phyloP scores from a whole-genome alignment of 352 stramenopile genomes.

The Globisporangium ultimum region DNA sequence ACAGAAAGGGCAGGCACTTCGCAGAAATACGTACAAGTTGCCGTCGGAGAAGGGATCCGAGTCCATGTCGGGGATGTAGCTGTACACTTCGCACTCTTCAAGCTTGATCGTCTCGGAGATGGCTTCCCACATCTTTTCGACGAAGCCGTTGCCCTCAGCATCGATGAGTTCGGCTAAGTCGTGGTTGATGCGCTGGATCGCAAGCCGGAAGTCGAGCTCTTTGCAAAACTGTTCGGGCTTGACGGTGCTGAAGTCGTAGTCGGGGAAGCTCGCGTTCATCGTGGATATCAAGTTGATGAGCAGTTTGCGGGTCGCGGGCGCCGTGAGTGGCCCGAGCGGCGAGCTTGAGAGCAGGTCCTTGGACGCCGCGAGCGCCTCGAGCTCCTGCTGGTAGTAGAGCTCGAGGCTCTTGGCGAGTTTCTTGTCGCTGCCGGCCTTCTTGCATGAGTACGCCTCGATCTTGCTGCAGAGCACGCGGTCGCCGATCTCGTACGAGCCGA shows the following conservation, averaged over 20 bases:
- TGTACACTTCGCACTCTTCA: slow-evolving; percentile 91
- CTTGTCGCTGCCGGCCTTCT: slow-evolving; percentile 91
- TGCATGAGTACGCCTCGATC: slow-evolving; percentile 91
- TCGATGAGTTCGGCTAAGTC: slow-evolving; percentile 91
- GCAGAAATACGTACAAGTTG: slow-evolving; percentile 59
- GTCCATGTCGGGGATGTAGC: slow-evolving; percentile 93
- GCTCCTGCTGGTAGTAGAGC: slow-evolving; percentile 82
- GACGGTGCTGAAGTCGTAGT: slow-evolving; percentile 91
- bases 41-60: slow-evolving; percentile 91
- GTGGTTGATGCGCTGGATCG: slow-evolving; percentile 87
- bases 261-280: slow-evolving; percentile 93
- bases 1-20: background rate
- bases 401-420: slow-evolving; percentile 88
- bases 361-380: slow-evolving; percentile 36
- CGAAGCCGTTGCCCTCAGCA: slow-evolving; percentile 97
- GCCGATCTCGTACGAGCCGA: slow-evolving; percentile 82
- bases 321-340: slow-evolving; percentile 74
- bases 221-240: slow-evolving; percentile 90
- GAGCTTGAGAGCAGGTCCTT: slow-evolving; percentile 62
- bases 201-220: slow-evolving; percentile 80
- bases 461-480: slow-evolving; percentile 87
- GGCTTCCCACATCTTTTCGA: slow-evolving; percentile 97
- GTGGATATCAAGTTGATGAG: slow-evolving; percentile 93
- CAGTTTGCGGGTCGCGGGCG: slow-evolving; percentile 80
- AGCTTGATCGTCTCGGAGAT: slow-evolving; percentile 84